Percentiles rank a stretch among this genome's conserved stretches.
Evolutionary conservation across 2,329 filamentous ascomycete species (phyloP).

Genomic region (Colletotrichum sp.): DNA sequence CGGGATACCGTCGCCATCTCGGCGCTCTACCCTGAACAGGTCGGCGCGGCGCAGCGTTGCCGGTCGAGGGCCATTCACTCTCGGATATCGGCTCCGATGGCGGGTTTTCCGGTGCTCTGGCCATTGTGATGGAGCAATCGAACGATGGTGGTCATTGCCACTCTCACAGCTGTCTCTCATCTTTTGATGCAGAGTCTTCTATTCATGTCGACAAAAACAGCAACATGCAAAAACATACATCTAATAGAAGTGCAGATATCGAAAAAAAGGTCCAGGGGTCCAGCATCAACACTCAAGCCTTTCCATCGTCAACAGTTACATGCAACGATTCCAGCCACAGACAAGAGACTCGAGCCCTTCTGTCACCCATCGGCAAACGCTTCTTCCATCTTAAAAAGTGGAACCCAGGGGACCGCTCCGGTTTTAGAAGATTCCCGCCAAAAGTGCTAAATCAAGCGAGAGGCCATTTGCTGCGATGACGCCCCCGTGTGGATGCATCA

Average conservation of each 20-base stretch:
- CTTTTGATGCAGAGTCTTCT: neutral
- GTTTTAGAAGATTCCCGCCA: slow-evolving; percentile 16
- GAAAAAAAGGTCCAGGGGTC: neutral
- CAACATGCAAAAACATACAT: neutral
- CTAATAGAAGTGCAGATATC: neutral
- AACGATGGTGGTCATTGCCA: neutral
- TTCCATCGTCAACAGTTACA: neutral
- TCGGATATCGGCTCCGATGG: neutral
- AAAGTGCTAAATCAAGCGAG: slow-evolving; percentile 1
- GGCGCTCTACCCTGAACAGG: neutral
- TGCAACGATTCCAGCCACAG: neutral
- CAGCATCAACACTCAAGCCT: neutral
- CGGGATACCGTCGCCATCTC: neutral
- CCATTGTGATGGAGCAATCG: neutral
- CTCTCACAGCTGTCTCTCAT: neutral
- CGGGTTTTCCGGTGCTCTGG: neutral
- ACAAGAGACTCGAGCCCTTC: neutral
- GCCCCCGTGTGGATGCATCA: neutral
- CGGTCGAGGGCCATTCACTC: neutral
- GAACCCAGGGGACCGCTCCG: slow-evolving; percentile 19
- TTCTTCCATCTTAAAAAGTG: slow-evolving; percentile 24
- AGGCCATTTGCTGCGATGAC: neutral
- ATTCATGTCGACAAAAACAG: neutral
- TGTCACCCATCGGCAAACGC: slow-evolving; percentile 20
- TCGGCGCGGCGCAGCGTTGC: neutral